Conservation (phyloP, 2,329 filamentous ascomycete genomes). For the Nemania sp. region DNA sequence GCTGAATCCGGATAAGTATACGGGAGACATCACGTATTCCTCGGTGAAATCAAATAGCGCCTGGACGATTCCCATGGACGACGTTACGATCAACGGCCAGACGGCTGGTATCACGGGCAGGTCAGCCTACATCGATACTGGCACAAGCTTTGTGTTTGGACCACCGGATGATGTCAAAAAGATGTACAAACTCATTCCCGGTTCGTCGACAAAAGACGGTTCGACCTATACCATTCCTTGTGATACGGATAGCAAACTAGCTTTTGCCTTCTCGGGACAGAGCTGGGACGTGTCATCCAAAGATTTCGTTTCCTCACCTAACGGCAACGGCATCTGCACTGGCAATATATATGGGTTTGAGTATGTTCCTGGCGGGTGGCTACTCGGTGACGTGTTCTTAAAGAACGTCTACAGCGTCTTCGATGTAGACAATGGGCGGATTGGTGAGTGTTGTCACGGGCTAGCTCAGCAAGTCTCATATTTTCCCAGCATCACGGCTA, state of each 20-base stretch:
- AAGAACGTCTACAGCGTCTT: constrained; percentile 91
- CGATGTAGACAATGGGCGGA: constrained; percentile 69
- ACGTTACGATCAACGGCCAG: constrained; percentile 65
- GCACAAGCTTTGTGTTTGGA: constrained; percentile 79
- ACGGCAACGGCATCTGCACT: constrained; percentile 55
- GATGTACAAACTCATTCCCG: constrained; percentile 70
- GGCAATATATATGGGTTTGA: constrained; percentile 78
- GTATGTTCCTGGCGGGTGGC: constrained; percentile 70
- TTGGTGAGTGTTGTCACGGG: constrained; percentile 54
- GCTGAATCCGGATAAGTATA: constrained; percentile 68
- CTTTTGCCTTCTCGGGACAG: constrained; percentile 69
- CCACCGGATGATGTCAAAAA: constrained; percentile 67
- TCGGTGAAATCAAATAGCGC: constrained; percentile 52
- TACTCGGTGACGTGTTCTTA: constrained; percentile 83
- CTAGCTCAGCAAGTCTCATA: background rate
- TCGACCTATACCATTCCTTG: constrained; percentile 76
- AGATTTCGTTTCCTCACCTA: constrained; percentile 68
- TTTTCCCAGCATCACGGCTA: background rate
- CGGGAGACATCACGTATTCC: constrained; percentile 71
- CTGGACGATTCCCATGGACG: constrained; percentile 75
- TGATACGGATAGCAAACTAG: constrained; percentile 62
- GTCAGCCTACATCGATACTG: constrained; percentile 79
- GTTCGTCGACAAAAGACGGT: constrained; percentile 57
- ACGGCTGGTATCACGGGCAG: constrained; percentile 59
- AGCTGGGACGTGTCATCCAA: constrained; percentile 68